Percentiles rank a stretch among this genome's conserved stretches.
phyloP scores from a whole-genome alignment of 179 eudicot genomes.

The Heliamphora pulchella region DNA sequence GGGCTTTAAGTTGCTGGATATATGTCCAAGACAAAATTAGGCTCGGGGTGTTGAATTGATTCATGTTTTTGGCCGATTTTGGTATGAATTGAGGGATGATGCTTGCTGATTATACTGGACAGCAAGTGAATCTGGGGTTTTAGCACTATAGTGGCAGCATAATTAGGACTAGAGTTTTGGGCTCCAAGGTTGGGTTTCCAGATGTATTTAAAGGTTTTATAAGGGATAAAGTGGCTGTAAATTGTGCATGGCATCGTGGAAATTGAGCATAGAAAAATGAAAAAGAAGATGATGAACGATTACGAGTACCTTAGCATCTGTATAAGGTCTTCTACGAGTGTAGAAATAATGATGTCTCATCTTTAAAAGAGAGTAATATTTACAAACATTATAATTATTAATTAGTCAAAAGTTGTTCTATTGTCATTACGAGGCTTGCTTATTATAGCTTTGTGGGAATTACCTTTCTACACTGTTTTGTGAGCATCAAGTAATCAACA shows the following conservation, averaged over 20 bases:
- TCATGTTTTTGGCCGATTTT: neutral
- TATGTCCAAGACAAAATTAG: neutral
- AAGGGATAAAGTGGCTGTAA: neutral
- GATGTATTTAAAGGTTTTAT: neutral
- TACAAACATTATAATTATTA: too few species aligned
- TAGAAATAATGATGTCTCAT: too few species aligned
- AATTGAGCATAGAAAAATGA: neutral
- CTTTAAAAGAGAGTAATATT: too few species aligned
- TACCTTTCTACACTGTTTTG: too few species aligned
- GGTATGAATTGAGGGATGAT: neutral
- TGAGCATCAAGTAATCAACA: neutral
- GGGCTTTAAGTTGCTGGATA: neutral
- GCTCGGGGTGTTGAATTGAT: neutral
- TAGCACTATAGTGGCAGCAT: neutral
- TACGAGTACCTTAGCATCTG: too few species aligned
- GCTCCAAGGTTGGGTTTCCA: neutral
- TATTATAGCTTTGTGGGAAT: too few species aligned
- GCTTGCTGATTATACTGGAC: neutral
- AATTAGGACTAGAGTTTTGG: neutral
- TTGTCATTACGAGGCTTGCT: too few species aligned
- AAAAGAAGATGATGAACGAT: neutral
- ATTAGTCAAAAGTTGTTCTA: too few species aligned
- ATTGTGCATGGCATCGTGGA: neutral
- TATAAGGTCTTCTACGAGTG: too few species aligned
- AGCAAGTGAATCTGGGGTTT: neutral